These are phyloP conservation scores for Cladosporium sp. DNA, from an alignment of 2,329 filamentous ascomycete genomes.

Conservation along the genomic window DNA sequence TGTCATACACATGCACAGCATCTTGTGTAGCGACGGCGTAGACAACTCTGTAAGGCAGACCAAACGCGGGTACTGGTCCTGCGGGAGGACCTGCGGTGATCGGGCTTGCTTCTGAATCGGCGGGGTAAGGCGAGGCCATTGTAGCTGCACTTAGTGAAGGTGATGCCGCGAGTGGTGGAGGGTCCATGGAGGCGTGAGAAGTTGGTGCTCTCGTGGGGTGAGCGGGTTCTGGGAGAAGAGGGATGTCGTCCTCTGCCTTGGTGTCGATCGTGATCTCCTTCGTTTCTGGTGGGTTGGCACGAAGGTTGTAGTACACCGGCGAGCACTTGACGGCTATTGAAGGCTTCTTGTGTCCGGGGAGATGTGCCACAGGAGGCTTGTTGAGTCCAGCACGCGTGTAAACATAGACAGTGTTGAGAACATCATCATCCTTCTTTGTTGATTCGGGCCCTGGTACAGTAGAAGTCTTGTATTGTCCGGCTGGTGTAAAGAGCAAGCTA, in stretches of 20 bases:
- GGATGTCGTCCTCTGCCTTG: slow-evolving; percentile 79
- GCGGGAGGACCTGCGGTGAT: slow-evolving; percentile 53
- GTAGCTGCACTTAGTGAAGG: slow-evolving; percentile 55
- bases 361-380: slow-evolving; percentile 90
- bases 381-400: slow-evolving; percentile 96
- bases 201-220: slow-evolving; percentile 57
- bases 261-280: slow-evolving; percentile 95
- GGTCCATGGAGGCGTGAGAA: slow-evolving; percentile 74
- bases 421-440: slow-evolving; percentile 73
- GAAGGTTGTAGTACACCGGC: slow-evolving; percentile 80
- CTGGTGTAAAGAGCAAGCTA: slow-evolving; percentile 88
- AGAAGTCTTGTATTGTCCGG: slow-evolving; percentile 89
- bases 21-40: slow-evolving; percentile 98
- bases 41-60: slow-evolving; percentile 86
- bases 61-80: slow-evolving; percentile 67
- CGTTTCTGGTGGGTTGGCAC: slow-evolving; percentile 66
- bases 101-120: slow-evolving; percentile 55
- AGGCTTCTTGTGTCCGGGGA: slow-evolving; percentile 97
- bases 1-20: slow-evolving; percentile 92
- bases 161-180: slow-evolving; percentile 65
- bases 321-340: slow-evolving; percentile 96
- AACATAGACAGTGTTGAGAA: slow-evolving; percentile 97
- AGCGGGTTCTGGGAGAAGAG: slow-evolving; percentile 79
- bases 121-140: slow-evolving; percentile 54
- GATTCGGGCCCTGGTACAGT: slow-evolving; percentile 49